phyloP scores from a whole-genome alignment of 176 grass and related monocot species.

The Lolium perenne region DNA sequence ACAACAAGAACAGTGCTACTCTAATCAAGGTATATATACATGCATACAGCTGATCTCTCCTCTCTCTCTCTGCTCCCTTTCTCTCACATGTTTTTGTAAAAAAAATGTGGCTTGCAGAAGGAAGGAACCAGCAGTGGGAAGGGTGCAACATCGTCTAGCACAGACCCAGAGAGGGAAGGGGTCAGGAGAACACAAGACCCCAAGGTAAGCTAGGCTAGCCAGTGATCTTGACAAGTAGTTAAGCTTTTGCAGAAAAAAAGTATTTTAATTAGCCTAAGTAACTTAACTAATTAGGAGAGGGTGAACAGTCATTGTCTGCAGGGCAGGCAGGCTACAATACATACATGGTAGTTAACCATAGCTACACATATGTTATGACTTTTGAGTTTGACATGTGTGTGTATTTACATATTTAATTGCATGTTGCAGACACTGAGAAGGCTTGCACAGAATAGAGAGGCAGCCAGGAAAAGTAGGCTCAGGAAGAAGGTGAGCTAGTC shows the following conservation, averaged over 20 bases:
- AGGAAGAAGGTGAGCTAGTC: constrained; percentile 85
- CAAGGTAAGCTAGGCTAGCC: constrained; percentile 58
- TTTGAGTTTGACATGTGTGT: constrained; percentile 25
- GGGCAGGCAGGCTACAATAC: constrained; percentile 8
- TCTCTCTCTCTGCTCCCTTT: neutral
- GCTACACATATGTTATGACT: constrained; percentile 28
- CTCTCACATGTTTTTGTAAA: constrained; percentile 6
- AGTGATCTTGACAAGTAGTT: neutral
- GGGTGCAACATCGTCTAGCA: constrained; percentile 57
- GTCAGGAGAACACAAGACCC: constrained; percentile 61
- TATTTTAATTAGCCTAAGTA: constrained; percentile 10
- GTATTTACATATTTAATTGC: neutral
- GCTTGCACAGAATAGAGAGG: constrained; percentile 97
- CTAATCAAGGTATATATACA: constrained; percentile 47
- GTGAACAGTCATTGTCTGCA: constrained; percentile 26
- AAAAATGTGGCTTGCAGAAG: constrained; percentile 48
- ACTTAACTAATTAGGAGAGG: neutral
- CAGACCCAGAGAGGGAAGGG: constrained; percentile 59
- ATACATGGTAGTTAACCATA: constrained; percentile 19
- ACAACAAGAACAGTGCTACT: constrained; percentile 33
- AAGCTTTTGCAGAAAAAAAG: neutral
- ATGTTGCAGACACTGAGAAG: constrained; percentile 71
- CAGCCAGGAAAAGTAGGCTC: constrained; percentile 90
- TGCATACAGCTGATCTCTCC: constrained; percentile 7
- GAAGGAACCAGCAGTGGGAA: constrained; percentile 66